Conservation (phyloP, 306 rosid species). For the Heteromeles arbutifolia region DNA sequence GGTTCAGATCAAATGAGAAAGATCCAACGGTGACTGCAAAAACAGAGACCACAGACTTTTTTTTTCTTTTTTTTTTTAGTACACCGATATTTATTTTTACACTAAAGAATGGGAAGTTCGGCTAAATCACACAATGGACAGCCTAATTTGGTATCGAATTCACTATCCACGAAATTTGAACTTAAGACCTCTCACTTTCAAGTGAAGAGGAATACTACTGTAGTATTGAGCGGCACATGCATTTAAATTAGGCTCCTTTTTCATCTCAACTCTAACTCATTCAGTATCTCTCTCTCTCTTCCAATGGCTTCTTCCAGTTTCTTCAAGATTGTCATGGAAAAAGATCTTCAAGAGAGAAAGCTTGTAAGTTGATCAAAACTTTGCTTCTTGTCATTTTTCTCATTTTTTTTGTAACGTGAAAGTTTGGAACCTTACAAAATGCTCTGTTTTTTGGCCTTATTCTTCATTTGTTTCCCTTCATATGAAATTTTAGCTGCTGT, state of each 20-base stretch:
- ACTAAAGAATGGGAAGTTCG: fast-evolving
- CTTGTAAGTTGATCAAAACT: neutral
- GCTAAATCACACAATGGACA: too few species aligned
- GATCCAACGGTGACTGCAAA: neutral
- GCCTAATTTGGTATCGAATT: too few species aligned
- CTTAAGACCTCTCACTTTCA: fast-evolving
- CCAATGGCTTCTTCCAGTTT: neutral
- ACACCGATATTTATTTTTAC: too few species aligned
- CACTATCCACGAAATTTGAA: too few species aligned
- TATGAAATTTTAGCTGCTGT: too few species aligned
- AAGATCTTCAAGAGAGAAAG: neutral
- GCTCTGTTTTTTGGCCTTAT: too few species aligned
- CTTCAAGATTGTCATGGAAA: neutral
- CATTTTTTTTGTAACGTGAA: too few species aligned
- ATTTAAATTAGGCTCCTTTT: neutral
- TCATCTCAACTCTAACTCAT: neutral
- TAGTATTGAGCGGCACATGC: fast-evolving
- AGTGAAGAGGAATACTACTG: too few species aligned
- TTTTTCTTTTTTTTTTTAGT: too few species aligned
- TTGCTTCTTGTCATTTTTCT: neutral
- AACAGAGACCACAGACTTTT: neutral
- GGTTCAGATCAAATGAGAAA: neutral
- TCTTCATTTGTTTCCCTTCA: too few species aligned
- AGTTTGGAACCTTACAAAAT: too few species aligned
- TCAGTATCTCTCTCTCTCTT: neutral